phyloP scores from a whole-genome alignment of 805 yeast genomes.

The Starmerella kuoi region DNA sequence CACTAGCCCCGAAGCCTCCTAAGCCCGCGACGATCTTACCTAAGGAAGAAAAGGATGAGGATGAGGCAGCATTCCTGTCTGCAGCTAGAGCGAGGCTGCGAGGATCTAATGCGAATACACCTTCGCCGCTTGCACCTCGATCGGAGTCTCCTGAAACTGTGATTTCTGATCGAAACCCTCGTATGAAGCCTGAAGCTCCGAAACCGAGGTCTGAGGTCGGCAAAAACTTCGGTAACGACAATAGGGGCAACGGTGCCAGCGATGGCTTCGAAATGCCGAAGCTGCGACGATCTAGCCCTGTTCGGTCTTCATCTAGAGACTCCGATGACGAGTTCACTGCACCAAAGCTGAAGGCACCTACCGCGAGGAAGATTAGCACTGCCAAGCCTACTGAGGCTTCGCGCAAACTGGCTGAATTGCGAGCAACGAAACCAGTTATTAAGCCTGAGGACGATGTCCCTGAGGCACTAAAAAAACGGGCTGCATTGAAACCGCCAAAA shows the following conservation, averaged over 20 bases:
- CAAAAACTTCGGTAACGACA: no score
- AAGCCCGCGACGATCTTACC: constrained; percentile 9
- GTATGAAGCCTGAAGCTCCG: not conserved
- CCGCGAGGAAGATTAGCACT: constrained; percentile 11
- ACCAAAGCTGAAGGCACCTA: constrained; percentile 15
- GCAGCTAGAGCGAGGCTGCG: constrained; percentile 9
- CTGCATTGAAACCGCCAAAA: constrained; percentile 15
- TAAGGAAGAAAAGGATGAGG: constrained; percentile 9
- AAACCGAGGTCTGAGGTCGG: no score
- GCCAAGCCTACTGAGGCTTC: constrained; percentile 17
- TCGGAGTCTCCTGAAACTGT: no score
- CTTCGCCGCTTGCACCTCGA: not conserved
- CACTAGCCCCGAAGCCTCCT: constrained; percentile 4
- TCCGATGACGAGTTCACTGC: constrained; percentile 3
- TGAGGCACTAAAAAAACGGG: constrained; percentile 14
- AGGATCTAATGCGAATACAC: not conserved
- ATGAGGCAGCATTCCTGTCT: constrained; percentile 15
- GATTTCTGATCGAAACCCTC: no score
- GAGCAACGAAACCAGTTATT: constrained; percentile 17
- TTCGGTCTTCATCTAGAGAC: not conserved
- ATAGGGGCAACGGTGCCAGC: no score
- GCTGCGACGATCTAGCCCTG: not conserved
- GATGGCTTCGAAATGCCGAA: no score
- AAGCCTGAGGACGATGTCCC: constrained; percentile 15
- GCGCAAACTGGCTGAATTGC: constrained; percentile 15